Percentiles rank a stretch among this genome's conserved stretches.
These are phyloP conservation scores for Massarina eburnea DNA, from an alignment of 2,329 filamentous ascomycete genomes.

Conservation along the genomic window DNA sequence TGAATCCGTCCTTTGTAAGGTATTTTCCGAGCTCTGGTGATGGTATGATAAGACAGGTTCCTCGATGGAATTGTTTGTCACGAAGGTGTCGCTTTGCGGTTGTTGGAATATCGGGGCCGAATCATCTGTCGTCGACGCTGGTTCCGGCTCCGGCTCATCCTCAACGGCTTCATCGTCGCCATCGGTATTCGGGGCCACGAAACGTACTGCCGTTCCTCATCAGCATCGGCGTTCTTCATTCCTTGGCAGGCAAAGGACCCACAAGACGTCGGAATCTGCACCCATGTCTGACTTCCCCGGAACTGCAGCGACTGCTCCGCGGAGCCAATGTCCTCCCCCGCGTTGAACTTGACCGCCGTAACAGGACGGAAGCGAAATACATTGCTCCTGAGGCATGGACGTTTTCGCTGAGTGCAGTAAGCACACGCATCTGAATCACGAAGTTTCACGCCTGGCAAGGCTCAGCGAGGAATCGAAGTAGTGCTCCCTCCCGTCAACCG, in stretches of 20 bases:
- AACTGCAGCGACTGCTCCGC: slow-evolving; percentile 33
- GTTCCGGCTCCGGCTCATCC: slow-evolving; percentile 9
- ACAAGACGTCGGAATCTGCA: slow-evolving; percentile 29
- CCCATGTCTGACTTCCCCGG: slow-evolving; percentile 27
- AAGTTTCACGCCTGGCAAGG: slow-evolving; percentile 26
- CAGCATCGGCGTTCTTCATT: not conserved
- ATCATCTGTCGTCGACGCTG: slow-evolving; percentile 8
- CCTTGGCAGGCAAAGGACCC: slow-evolving; percentile 4
- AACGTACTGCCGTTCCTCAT: slow-evolving; percentile 21
- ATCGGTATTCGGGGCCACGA: slow-evolving; percentile 30
- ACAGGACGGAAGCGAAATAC: slow-evolving; percentile 34
- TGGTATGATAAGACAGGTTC: not conserved
- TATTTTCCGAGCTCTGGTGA: too few relatives aligned
- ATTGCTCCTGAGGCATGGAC: slow-evolving; percentile 30
- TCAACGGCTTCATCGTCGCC: slow-evolving; percentile 22
- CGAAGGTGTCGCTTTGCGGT: slow-evolving; percentile 1
- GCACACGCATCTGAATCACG: slow-evolving; percentile 32
- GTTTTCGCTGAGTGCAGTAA: slow-evolving; percentile 32
- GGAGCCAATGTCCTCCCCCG: slow-evolving; percentile 32
- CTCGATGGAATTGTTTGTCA: slow-evolving; percentile 2
- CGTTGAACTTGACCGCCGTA: slow-evolving; percentile 34
- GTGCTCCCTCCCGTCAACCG: slow-evolving; percentile 1
- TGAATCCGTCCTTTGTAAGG: too few relatives aligned
- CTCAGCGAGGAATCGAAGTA: slow-evolving; percentile 14
- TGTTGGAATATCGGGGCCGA: slow-evolving; percentile 6